These are phyloP conservation scores for Pseudopyrenochaeta lycopersici DNA, from an alignment of 2,329 filamentous ascomycete species.

Conservation along the genomic window DNA sequence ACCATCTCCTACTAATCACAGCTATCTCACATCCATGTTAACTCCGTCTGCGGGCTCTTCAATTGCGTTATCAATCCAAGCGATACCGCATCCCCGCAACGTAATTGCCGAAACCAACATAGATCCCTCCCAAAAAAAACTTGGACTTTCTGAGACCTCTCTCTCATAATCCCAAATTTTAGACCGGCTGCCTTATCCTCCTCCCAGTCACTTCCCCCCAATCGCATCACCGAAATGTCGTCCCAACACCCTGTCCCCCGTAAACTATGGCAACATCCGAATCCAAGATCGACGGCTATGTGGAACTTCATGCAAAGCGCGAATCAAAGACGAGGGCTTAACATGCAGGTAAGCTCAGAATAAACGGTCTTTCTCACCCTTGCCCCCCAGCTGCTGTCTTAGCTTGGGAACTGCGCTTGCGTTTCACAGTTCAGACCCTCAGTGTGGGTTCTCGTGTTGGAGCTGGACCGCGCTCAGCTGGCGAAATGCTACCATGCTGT, in stretches of 20 bases:
- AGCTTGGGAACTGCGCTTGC: not conserved
- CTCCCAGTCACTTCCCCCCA: no score
- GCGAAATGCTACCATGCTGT: no score
- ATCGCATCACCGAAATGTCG: not conserved
- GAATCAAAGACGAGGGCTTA: conserved; percentile 66
- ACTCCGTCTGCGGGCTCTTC: not conserved
- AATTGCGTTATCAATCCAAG: not conserved
- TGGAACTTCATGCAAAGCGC: conserved; percentile 63
- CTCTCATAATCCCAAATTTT: no score
- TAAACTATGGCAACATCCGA: conserved; percentile 58
- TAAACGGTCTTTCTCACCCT: not conserved
- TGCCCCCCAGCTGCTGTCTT: not conserved
- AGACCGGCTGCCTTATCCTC: no score
- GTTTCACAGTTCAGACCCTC: not conserved
- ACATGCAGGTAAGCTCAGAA: conserved; percentile 62
- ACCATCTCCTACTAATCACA: no score
- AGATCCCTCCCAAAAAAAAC: no score
- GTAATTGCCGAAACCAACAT: not conserved
- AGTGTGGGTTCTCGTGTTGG: no score
- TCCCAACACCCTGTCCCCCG: conserved; percentile 43
- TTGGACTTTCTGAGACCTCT: no score
- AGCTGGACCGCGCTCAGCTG: not conserved
- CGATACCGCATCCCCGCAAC: not conserved
- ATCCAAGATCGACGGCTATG: conserved; percentile 55
- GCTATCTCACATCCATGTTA: no score